phyloP scores from a whole-genome alignment of 129 eudicot species.

The Erigeron canadensis region DNA sequence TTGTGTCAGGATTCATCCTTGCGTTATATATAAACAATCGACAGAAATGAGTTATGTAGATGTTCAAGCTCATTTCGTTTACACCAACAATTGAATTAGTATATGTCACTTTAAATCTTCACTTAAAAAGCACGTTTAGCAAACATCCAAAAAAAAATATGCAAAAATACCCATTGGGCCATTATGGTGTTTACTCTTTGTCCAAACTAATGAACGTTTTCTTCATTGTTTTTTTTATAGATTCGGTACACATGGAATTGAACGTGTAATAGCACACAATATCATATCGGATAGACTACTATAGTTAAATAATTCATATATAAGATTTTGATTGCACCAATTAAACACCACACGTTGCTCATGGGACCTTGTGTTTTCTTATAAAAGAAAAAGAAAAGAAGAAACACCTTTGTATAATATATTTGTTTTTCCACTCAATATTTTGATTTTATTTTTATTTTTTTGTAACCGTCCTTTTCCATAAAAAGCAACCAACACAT shows the following conservation, averaged over 20 bases:
- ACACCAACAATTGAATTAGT: too few species aligned
- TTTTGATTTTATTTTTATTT: conserved; percentile 10
- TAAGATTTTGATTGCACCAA: conserved; percentile 20
- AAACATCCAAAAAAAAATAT: neutral
- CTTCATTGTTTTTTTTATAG: neutral
- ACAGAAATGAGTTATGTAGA: too few species aligned
- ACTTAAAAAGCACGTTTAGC: too few species aligned
- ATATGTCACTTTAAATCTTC: too few species aligned
- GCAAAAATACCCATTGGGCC: neutral
- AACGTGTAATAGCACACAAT: too few species aligned
- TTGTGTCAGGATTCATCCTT: too few species aligned
- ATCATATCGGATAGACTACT: too few species aligned
- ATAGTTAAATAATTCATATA: too few species aligned
- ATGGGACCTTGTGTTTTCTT: conserved; percentile 42
- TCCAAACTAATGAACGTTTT: neutral
- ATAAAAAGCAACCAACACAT: conserved; percentile 29
- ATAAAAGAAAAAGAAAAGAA: conserved; percentile 30
- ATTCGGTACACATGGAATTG: neutral
- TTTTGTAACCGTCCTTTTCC: conserved; percentile 22
- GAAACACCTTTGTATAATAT: conserved; percentile 29
- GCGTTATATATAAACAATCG: too few species aligned
- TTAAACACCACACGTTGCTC: conserved; percentile 36
- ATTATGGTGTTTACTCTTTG: neutral
- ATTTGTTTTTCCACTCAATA: conserved; percentile 19
- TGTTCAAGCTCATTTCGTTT: too few species aligned